phyloP scores from a whole-genome alignment of 2,329 filamentous ascomycete genomes.

The Colletotrichum sp. region DNA sequence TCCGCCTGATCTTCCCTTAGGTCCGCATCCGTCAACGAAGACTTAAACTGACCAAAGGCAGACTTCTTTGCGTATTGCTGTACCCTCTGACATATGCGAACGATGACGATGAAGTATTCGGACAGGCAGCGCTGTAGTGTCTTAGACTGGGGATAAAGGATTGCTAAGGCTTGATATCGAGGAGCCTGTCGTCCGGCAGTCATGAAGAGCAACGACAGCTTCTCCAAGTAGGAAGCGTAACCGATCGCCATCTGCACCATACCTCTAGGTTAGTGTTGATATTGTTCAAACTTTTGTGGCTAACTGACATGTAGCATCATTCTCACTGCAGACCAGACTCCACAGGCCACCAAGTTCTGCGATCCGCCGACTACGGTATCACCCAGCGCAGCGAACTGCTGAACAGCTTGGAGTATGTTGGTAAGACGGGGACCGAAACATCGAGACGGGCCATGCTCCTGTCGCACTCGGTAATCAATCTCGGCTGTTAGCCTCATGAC shows the following conservation, averaged over 20 bases:
- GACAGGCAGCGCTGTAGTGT: fast-evolving
- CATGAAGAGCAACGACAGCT: neutral
- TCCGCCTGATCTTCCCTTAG: fast-evolving
- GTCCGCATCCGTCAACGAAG: fast-evolving
- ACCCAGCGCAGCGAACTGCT: slow-evolving; percentile 47
- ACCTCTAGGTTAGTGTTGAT: too few species aligned
- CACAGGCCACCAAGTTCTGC: slow-evolving; percentile 48
- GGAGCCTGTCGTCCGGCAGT: fast-evolving
- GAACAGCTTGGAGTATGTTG: slow-evolving; percentile 42
- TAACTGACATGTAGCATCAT: slow-evolving; percentile 33
- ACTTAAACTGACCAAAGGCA: fast-evolving
- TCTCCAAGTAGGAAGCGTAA: neutral
- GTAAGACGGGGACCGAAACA: slow-evolving; percentile 45
- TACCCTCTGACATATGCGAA: neutral
- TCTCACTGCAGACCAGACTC: slow-evolving; percentile 49
- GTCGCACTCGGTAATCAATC: slow-evolving; percentile 29
- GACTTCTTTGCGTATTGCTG: neutral
- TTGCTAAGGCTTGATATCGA: neutral
- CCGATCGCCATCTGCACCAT: neutral
- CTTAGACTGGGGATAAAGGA: fast-evolving
- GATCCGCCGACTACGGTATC: slow-evolving; percentile 39
- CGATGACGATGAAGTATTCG: neutral
- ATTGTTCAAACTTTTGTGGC: too few species aligned
- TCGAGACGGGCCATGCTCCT: slow-evolving; percentile 23
- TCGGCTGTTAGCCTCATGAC: slow-evolving; percentile 45